phyloP scores from a whole-genome alignment of 2,329 filamentous ascomycete species.

The Graphilbum fragrans region DNA sequence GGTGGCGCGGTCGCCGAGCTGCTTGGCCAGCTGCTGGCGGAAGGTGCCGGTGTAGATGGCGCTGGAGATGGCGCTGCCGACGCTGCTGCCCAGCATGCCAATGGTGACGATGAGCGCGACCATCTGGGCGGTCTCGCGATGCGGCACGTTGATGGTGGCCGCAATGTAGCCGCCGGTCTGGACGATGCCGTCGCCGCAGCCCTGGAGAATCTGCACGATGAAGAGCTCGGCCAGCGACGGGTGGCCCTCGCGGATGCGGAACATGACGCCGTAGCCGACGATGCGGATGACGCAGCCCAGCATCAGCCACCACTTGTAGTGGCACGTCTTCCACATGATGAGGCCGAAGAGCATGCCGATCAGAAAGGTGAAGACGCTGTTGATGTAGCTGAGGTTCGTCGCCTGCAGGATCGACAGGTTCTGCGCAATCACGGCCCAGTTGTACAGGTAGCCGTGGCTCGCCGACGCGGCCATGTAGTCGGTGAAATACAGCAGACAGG shows the following conservation, averaged over 20 bases:
- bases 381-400: slow-evolving; percentile 6
- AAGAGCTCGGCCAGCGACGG: slow-evolving; percentile 33
- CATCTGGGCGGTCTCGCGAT: slow-evolving; percentile 6
- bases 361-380: slow-evolving; percentile 6
- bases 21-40: neutral
- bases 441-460: slow-evolving; percentile 7
- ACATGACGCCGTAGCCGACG: slow-evolving; percentile 24
- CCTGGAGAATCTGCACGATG: slow-evolving; percentile 33
- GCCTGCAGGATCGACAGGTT: slow-evolving; percentile 4
- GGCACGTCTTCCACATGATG: slow-evolving; percentile 4
- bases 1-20: slow-evolving; percentile 4
- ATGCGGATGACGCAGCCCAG: slow-evolving; percentile 5
- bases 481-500: slow-evolving; percentile 22
- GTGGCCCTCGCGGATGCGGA: slow-evolving; percentile 29
- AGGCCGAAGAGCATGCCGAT: slow-evolving; percentile 6
- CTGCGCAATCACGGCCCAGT: slow-evolving; percentile 6
- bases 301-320: slow-evolving; percentile 8
- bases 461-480: slow-evolving; percentile 6
- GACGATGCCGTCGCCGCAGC: slow-evolving; percentile 32
- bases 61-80: slow-evolving; percentile 7
- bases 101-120: slow-evolving; percentile 6
- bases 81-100: slow-evolving; percentile 4
- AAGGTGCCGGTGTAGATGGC: slow-evolving; percentile 9
- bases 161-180: slow-evolving; percentile 28
- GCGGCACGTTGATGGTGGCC: slow-evolving; percentile 12